Conservation (phyloP, 2,329 filamentous ascomycete species). For the Penicillium sp. region DNA sequence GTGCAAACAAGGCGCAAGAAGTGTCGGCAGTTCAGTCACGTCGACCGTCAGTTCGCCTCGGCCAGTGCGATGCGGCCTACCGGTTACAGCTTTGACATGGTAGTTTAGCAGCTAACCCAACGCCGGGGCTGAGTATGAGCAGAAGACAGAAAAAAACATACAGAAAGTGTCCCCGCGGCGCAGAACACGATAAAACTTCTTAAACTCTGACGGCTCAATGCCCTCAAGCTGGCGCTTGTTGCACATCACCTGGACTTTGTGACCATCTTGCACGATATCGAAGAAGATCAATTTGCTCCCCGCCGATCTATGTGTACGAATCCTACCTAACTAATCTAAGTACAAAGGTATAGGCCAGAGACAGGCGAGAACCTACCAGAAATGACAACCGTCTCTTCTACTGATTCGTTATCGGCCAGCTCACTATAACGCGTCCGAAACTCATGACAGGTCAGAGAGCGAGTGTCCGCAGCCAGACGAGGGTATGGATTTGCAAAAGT, state of each 20-base stretch:
- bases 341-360: slow-evolving; percentile 26
- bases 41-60: slow-evolving; percentile 74
- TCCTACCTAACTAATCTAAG: slow-evolving; percentile 62
- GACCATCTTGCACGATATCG: slow-evolving; percentile 70
- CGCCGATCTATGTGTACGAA: slow-evolving; percentile 66
- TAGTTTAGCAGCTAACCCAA: neutral
- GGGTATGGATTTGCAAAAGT: slow-evolving; percentile 40
- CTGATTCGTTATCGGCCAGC: slow-evolving; percentile 40
- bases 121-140: neutral
- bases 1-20: slow-evolving; percentile 76
- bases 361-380: slow-evolving; percentile 44
- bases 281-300: slow-evolving; percentile 82
- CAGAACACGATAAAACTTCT: slow-evolving; percentile 62
- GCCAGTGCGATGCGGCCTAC: slow-evolving; percentile 65
- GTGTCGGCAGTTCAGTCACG: slow-evolving; percentile 63
- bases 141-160: slow-evolving; percentile 54
- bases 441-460: slow-evolving; percentile 34
- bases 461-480: slow-evolving; percentile 31
- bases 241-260: slow-evolving; percentile 72
- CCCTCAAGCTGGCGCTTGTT: slow-evolving; percentile 54
- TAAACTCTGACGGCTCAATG: slow-evolving; percentile 49
- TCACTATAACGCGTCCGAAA: slow-evolving; percentile 40
- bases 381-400: slow-evolving; percentile 42
- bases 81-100: slow-evolving; percentile 60
- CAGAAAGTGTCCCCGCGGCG: slow-evolving; percentile 81